Evolutionary conservation across 768 basidiomycete genomes (phyloP).

Genomic region (Suillus brevipes): DNA sequence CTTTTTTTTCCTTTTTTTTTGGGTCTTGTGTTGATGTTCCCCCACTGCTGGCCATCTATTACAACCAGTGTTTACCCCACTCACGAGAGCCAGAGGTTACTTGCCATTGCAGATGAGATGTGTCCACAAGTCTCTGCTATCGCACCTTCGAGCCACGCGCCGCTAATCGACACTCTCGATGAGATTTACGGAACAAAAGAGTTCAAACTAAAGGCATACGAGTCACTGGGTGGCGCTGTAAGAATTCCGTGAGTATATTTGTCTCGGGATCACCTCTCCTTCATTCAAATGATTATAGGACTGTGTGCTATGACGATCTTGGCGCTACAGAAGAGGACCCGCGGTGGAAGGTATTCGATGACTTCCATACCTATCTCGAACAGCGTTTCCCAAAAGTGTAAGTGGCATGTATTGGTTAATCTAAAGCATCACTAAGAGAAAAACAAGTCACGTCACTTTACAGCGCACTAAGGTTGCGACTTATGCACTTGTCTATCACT

Average conservation of each 20-base stretch:
- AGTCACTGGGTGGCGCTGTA: conserved; percentile 37
- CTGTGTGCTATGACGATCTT: conserved; percentile 54
- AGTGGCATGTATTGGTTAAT: conserved; percentile 13
- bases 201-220: conserved; percentile 32
- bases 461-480: conserved; percentile 58
- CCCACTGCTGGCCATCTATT: conserved; percentile 10
- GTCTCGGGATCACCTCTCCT: background rate
- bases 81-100: background rate
- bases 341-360: conserved; percentile 36
- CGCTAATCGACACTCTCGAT: conserved; percentile 26
- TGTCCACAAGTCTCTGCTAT: conserved; percentile 31
- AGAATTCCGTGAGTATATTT: conserved; percentile 29
- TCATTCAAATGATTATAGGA: conserved; percentile 33
- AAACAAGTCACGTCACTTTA: conserved; percentile 45
- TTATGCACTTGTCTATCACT: conserved; percentile 60
- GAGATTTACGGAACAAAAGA: conserved; percentile 20
- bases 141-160: conserved; percentile 14
- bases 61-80: background rate
- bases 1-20: conserved; percentile 13
- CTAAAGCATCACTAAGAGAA: conserved; percentile 1
- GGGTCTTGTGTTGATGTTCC: conserved; percentile 9
- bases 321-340: conserved; percentile 48
- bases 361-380: conserved; percentile 28
- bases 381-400: conserved; percentile 63
- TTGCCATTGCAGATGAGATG: conserved; percentile 9